These are phyloP conservation scores for Aspergillus sp. DNA, from an alignment of 2,329 filamentous ascomycete genomes.

Conservation along the genomic window DNA sequence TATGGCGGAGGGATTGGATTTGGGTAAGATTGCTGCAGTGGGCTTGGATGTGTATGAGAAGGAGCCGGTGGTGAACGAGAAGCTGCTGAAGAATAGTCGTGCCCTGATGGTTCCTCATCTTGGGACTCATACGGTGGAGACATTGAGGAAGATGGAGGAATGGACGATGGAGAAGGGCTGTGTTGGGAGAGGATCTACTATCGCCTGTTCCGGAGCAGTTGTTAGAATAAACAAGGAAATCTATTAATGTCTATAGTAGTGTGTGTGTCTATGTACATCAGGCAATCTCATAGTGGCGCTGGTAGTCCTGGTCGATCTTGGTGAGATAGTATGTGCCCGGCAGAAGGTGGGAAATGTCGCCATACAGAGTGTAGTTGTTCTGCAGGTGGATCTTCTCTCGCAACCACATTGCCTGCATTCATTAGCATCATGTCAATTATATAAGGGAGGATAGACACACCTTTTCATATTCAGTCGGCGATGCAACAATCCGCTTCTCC, in stretches of 20 bases:
- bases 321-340: too few relatives aligned
- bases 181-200: slow-evolving; percentile 19
- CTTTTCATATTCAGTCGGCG: neutral
- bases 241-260: too few relatives aligned
- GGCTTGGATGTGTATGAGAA: slow-evolving; percentile 7
- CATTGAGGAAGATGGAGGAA: slow-evolving; percentile 7
- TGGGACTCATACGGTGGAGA: slow-evolving; percentile 6
- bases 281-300: too few relatives aligned
- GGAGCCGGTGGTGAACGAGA: slow-evolving; percentile 6
- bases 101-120: slow-evolving; percentile 6
- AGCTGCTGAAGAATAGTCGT: slow-evolving; percentile 1
- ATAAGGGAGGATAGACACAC: neutral
- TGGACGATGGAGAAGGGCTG: slow-evolving; percentile 4
- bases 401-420: too few relatives aligned
- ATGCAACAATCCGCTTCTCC: neutral
- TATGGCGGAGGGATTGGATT: slow-evolving; percentile 61
- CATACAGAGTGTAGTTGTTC: too few relatives aligned
- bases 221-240: too few relatives aligned
- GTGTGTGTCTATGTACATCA: too few relatives aligned
- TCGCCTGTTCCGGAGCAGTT: neutral
- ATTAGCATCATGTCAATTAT: too few relatives aligned
- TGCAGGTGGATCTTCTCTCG: too few relatives aligned
- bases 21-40: slow-evolving; percentile 24
- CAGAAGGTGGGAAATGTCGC: too few relatives aligned
- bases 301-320: too few relatives aligned